These are phyloP conservation scores for Pezicula radicicola DNA, from an alignment of 2,329 filamentous ascomycete species.

Conservation along the genomic window DNA sequence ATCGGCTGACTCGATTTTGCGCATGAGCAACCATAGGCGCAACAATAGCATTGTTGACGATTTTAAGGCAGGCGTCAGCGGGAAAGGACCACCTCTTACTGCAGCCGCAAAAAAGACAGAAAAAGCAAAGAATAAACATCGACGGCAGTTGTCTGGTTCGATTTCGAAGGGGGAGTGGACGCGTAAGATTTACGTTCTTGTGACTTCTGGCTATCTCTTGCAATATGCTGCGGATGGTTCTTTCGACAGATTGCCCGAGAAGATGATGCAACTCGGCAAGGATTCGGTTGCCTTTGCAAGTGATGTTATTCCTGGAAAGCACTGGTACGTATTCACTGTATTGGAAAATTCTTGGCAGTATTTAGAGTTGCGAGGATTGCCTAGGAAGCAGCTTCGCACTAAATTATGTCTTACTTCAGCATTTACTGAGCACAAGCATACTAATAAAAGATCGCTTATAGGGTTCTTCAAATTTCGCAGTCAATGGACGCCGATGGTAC, in stretches of 20 bases:
- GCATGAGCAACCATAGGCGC: slow-evolving; percentile 50
- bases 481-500: slow-evolving; percentile 56
- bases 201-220: slow-evolving; percentile 66
- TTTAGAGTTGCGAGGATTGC: no score
- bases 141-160: slow-evolving; percentile 29
- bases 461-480: slow-evolving; percentile 72
- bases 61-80: slow-evolving; percentile 22
- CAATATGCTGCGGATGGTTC: slow-evolving; percentile 71
- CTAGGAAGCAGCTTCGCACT: no score
- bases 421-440: no score
- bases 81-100: slow-evolving; percentile 8
- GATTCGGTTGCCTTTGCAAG: slow-evolving; percentile 78
- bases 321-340: slow-evolving; percentile 42
- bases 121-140: slow-evolving; percentile 39
- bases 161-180: slow-evolving; percentile 57
- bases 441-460: no score
- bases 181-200: slow-evolving; percentile 69
- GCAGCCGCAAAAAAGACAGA: slow-evolving; percentile 32
- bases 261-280: slow-evolving; percentile 66
- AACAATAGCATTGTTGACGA: slow-evolving; percentile 41
- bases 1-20: slow-evolving; percentile 66
- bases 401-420: no score
- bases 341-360: no score
- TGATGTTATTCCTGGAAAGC: slow-evolving; percentile 74
- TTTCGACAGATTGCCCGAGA: slow-evolving; percentile 72